These are phyloP conservation scores for Rhinocladiella similis DNA, from an alignment of 2,329 filamentous ascomycete species.

Conservation along the genomic window DNA sequence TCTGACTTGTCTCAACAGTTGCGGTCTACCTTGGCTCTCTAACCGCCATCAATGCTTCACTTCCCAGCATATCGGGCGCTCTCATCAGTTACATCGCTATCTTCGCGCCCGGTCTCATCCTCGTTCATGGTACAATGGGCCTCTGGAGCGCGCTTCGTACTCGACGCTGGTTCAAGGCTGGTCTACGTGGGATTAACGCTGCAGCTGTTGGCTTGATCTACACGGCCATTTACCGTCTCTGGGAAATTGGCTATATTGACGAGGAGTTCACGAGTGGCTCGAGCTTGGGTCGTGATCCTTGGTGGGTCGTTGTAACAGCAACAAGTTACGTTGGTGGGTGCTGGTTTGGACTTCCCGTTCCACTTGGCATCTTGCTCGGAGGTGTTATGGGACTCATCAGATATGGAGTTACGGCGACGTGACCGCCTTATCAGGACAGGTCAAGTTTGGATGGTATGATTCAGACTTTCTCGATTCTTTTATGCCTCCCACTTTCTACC, in stretches of 20 bases:
- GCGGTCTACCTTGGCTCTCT: conserved; percentile 60
- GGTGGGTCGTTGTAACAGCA: conserved; percentile 64
- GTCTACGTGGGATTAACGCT: conserved; percentile 59
- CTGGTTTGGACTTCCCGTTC: conserved; percentile 49
- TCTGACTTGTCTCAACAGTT: conserved; percentile 30
- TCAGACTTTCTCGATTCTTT: not conserved
- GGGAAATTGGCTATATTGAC: conserved; percentile 62
- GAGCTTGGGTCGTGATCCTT: conserved; percentile 59
- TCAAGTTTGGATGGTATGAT: no score
- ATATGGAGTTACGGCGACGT: conserved; percentile 38
- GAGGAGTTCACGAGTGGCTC: conserved; percentile 49
- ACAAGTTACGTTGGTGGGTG: conserved; percentile 48
- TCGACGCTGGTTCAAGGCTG: conserved; percentile 50
- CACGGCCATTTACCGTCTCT: conserved; percentile 64
- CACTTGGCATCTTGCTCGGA: conserved; percentile 48
- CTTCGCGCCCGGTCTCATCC: conserved; percentile 39
- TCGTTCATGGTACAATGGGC: conserved; percentile 32
- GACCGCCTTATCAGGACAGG: no score
- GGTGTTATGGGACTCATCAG: conserved; percentile 49
- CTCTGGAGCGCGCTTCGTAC: conserved; percentile 53
- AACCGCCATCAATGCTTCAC: conserved; percentile 38
- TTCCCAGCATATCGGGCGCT: conserved; percentile 47
- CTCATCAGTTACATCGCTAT: conserved; percentile 51
- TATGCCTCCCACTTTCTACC: conserved; percentile 4
- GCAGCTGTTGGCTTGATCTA: conserved; percentile 63